A percentile compares a stretch with the other conserved stretches of the same genome.
Evolutionary conservation across 306 rosid species (phyloP).

Genomic region (Vigna angularis): DNA sequence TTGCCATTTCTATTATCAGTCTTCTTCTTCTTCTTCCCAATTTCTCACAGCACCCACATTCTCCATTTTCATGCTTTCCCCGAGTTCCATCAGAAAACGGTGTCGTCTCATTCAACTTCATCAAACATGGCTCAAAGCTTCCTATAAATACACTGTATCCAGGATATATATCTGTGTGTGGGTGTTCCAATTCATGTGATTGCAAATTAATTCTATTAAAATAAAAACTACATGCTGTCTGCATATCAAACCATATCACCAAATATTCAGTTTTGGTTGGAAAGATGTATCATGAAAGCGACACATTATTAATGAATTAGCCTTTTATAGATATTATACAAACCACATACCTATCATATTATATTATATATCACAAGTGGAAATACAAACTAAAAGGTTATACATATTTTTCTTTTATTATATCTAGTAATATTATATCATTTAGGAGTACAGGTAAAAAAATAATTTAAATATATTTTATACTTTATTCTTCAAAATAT

Average conservation of each 20-base stretch:
- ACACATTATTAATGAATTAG: background rate
- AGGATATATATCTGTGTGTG: conserved; percentile 26
- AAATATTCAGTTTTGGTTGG: conserved; percentile 44
- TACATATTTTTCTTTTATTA: no score
- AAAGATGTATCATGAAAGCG: conserved; percentile 38
- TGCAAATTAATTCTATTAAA: conserved; percentile 16
- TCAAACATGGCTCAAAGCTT: background rate
- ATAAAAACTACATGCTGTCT: background rate
- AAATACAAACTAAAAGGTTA: background rate
- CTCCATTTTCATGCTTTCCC: no score
- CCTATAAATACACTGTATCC: background rate
- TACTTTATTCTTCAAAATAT: no score
- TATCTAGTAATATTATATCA: no score
- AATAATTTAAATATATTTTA: no score
- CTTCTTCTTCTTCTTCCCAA: background rate
- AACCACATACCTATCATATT: background rate
- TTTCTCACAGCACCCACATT: no score
- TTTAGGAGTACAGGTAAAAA: no score
- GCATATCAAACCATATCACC: conserved; percentile 38
- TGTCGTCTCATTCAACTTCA: no score
- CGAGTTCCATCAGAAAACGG: no score
- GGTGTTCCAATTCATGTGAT: conserved; percentile 27
- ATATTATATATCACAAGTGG: background rate
- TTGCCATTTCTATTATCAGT: conserved; percentile 33
- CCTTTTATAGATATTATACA: background rate